Conservation (phyloP, 441 rosid species). For the Euphorbia neoarborescens region DNA sequence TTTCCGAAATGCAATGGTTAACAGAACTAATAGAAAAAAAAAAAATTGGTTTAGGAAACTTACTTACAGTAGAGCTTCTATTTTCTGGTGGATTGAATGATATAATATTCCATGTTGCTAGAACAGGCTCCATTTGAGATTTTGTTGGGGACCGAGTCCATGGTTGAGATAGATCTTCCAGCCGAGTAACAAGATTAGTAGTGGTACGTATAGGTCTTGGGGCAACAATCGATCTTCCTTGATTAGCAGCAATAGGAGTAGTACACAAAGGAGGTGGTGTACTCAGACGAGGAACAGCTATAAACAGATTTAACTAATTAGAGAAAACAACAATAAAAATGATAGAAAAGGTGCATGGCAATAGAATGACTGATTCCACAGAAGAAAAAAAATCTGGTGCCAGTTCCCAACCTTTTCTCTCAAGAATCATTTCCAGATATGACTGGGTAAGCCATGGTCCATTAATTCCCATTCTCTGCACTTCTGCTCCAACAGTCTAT, state of each 20-base stretch:
- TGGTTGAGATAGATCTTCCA: constrained; percentile 92
- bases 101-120: constrained; percentile 73
- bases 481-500: constrained; percentile 96
- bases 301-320: constrained; percentile 29
- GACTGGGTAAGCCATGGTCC: constrained; percentile 97
- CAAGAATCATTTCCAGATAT: constrained; percentile 89
- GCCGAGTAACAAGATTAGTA: constrained; percentile 58
- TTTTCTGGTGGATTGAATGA: constrained; percentile 49
- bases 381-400: constrained; percentile 11
- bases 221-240: constrained; percentile 68
- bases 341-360: constrained; percentile 14
- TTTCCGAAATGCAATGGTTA: constrained; percentile 15
- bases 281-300: constrained; percentile 95
- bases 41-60: constrained; percentile 26
- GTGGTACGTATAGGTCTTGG: constrained; percentile 92
- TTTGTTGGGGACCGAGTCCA: constrained; percentile 99
- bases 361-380: not conserved
- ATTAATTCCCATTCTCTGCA: constrained; percentile 58
- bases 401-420: constrained; percentile 64
- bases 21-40: constrained; percentile 9
- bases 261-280: constrained; percentile 72
- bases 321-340: constrained; percentile 20
- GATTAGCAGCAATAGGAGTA: constrained; percentile 38
- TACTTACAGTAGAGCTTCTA: constrained; percentile 55
- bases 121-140: constrained; percentile 81